Conservation (phyloP, 371 early-diverging fungal species). For the Apophysomyces trapeziformis region DNA sequence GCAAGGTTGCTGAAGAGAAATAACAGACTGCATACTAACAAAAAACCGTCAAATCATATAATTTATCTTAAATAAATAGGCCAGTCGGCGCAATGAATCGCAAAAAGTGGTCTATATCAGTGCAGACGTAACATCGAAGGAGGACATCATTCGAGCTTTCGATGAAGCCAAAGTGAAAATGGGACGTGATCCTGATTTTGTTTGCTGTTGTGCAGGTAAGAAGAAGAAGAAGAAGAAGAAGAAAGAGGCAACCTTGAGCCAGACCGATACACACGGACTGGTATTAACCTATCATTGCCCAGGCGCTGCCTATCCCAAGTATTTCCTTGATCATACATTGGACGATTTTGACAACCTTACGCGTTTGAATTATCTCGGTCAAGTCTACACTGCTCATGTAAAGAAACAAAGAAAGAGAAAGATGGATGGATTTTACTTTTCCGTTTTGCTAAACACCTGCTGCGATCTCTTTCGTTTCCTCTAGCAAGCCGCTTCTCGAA, state of each 20-base stretch:
- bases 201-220: conserved; percentile 83
- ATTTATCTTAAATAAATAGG: conserved; percentile 10
- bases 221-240: conserved; percentile 2
- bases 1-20: conserved; percentile 19
- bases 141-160: conserved; percentile 62
- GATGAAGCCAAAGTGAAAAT: conserved; percentile 63
- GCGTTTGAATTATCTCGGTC: conserved; percentile 83
- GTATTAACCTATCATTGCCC: neutral
- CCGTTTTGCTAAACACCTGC: neutral
- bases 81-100: conserved; percentile 15
- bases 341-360: conserved; percentile 67
- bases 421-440: neutral
- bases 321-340: conserved; percentile 72
- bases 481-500: conserved; percentile 69
- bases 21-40: too few species aligned
- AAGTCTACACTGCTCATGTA: conserved; percentile 77
- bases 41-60: neutral
- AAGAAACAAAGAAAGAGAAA: neutral
- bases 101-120: conserved; percentile 59
- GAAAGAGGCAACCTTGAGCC: neutral
- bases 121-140: conserved; percentile 65
- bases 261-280: neutral
- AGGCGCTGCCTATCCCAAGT: conserved; percentile 71
- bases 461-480: neutral
- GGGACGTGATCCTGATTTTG: conserved; percentile 68